Percentiles rank a stretch among this genome's conserved stretches.
Evolutionary conservation across 257 asterid genomes (phyloP).

Genomic region (Phtheirospermum japonicum): DNA sequence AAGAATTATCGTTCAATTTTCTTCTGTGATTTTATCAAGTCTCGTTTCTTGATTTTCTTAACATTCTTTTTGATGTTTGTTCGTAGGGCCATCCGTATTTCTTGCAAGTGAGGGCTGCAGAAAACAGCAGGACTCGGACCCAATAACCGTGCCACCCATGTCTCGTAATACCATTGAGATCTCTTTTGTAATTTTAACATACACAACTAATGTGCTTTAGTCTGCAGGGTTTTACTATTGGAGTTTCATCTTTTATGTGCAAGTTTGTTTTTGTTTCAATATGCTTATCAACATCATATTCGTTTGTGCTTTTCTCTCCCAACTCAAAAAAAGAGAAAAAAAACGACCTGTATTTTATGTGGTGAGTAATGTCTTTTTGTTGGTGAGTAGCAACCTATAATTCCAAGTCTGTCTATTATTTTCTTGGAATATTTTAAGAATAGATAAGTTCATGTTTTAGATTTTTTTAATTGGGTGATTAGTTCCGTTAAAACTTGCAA

Average conservation of each 20-base stretch:
- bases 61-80: constrained; percentile 4
- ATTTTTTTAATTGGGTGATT: too few relatives aligned
- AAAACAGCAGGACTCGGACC: constrained; percentile 44
- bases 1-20: too few relatives aligned
- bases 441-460: too few relatives aligned
- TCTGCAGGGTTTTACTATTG: constrained; percentile 10
- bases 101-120: constrained; percentile 53
- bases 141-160: constrained; percentile 30
- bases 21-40: too few relatives aligned
- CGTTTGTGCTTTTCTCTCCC: not conserved
- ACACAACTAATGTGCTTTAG: not conserved
- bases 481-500: too few relatives aligned
- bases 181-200: constrained; percentile 27
- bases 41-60: not conserved
- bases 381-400: too few relatives aligned
- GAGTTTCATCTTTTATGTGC: constrained; percentile 9
- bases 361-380: too few relatives aligned
- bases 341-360: not conserved
- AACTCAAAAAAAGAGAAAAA: too few relatives aligned
- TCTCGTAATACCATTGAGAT: not conserved
- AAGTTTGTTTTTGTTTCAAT: constrained; percentile 24
- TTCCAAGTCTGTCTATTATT: too few relatives aligned
- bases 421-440: too few relatives aligned
- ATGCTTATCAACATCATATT: not conserved
- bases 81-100: constrained; percentile 46